Percentiles rank a stretch among this genome's conserved stretches.
Conservation (phyloP, 345 rosid genomes). For the Citrus mangshanensis region DNA sequence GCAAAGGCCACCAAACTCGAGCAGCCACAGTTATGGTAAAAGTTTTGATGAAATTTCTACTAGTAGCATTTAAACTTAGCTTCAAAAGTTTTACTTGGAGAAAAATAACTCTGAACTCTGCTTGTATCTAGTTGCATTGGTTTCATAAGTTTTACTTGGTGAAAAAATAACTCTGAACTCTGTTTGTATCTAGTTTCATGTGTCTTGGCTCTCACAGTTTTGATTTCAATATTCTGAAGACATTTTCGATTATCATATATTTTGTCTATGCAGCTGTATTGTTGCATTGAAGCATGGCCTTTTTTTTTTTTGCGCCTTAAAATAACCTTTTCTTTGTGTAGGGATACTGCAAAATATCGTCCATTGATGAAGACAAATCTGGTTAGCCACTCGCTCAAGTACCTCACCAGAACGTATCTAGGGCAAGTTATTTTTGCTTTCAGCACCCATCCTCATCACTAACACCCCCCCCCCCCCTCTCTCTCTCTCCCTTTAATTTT, state of each 20-base stretch:
- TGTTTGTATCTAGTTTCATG: not conserved
- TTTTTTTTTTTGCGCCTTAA: not conserved
- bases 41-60: not conserved
- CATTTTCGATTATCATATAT: not conserved
- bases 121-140: not conserved
- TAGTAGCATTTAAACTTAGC: not conserved
- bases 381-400: slow-evolving; percentile 74
- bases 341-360: slow-evolving; percentile 73
- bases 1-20: not conserved
- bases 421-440: slow-evolving; percentile 42
- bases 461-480: too few relatives aligned
- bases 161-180: not conserved
- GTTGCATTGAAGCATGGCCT: not conserved
- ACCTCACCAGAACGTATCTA: slow-evolving; percentile 57
- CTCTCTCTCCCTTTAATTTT: not conserved
- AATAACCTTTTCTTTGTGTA: slow-evolving; percentile 19
- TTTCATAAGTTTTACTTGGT: not conserved
- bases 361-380: slow-evolving; percentile 78
- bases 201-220: not conserved
- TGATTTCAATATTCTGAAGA: not conserved
- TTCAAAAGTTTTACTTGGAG: not conserved
- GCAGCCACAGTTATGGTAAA: not conserved
- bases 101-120: not conserved
- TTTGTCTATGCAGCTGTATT: not conserved
- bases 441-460: not conserved